These are phyloP conservation scores for Thalassiosira ordinaria DNA, from an alignment of 352 stramenopile genomes.

Conservation along the genomic window DNA sequence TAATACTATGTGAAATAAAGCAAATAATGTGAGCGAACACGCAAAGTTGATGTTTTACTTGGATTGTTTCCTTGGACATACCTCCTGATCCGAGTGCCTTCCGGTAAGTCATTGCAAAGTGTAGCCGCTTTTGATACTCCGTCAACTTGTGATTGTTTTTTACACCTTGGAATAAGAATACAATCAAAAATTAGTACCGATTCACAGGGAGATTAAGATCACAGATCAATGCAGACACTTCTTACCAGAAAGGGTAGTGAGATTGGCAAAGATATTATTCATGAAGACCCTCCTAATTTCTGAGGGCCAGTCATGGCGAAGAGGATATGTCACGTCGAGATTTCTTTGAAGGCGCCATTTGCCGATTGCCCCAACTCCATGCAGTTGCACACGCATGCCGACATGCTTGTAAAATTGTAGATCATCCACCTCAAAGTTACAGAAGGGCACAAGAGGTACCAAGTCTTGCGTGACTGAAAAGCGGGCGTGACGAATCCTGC, in stretches of 20 bases:
- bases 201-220: slow-evolving; percentile 8
- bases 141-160: slow-evolving; percentile 31
- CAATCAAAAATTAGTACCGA: too few species aligned
- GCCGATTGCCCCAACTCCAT: slow-evolving; percentile 36
- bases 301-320: slow-evolving; percentile 31
- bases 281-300: slow-evolving; percentile 28
- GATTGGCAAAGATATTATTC: slow-evolving; percentile 39
- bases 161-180: slow-evolving; percentile 22
- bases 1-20: slow-evolving; percentile 15
- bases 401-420: slow-evolving; percentile 51
- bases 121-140: slow-evolving; percentile 42
- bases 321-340: slow-evolving; percentile 47
- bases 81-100: slow-evolving; percentile 34
- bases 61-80: background rate
- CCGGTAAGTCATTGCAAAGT: slow-evolving; percentile 46
- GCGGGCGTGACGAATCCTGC: slow-evolving; percentile 65
- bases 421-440: slow-evolving; percentile 43
- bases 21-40: background rate
- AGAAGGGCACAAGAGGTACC: slow-evolving; percentile 69
- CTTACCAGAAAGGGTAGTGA: slow-evolving; percentile 33
- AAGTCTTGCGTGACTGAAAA: slow-evolving; percentile 75
- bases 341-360: slow-evolving; percentile 26
- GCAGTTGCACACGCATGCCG: slow-evolving; percentile 43
- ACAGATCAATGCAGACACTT: background rate
- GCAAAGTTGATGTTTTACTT: background rate